These are phyloP conservation scores for Barnettozyma sucrosica DNA, from an alignment of 805 yeast species.

Conservation along the genomic window DNA sequence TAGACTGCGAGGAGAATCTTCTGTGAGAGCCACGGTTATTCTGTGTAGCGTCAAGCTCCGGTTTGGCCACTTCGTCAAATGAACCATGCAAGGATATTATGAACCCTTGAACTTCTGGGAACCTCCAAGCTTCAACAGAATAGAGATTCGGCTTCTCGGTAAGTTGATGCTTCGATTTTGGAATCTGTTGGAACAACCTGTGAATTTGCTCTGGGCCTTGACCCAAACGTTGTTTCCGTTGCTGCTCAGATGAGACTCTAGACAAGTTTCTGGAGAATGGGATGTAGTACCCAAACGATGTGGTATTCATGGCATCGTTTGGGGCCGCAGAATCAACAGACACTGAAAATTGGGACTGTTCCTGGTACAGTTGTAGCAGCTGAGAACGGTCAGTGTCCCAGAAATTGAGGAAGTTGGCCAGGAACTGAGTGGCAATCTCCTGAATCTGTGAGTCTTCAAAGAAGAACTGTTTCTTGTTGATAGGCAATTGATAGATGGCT, in stretches of 20 bases:
- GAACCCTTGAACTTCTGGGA: constrained; percentile 69
- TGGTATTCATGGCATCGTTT: constrained; percentile 29
- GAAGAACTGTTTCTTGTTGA: constrained; percentile 56
- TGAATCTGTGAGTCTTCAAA: constrained; percentile 76
- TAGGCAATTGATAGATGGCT: constrained; percentile 48
- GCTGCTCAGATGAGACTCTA: constrained; percentile 47
- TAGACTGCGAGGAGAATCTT: background rate
- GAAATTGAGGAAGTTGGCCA: constrained; percentile 64
- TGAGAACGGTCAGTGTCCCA: constrained; percentile 81
- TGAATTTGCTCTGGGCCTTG: constrained; percentile 65
- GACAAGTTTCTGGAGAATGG: constrained; percentile 73
- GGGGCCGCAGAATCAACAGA: constrained; percentile 74
- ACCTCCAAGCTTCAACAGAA: constrained; percentile 73
- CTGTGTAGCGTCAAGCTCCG: constrained; percentile 34
- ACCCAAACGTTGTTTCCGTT: constrained; percentile 53
- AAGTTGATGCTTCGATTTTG: constrained; percentile 72
- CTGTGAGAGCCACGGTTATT: background rate
- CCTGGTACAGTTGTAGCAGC: constrained; percentile 67
- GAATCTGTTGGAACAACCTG: constrained; percentile 58
- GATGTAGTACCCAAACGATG: constrained; percentile 61
- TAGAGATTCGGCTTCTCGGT: constrained; percentile 56
- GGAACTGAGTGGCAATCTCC: constrained; percentile 65
- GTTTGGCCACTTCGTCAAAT: constrained; percentile 62
- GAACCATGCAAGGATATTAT: constrained; percentile 79
- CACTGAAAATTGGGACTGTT: constrained; percentile 78